Conservation (phyloP, 2,329 filamentous ascomycete genomes). For the Acephala macrosclerotiorum region DNA sequence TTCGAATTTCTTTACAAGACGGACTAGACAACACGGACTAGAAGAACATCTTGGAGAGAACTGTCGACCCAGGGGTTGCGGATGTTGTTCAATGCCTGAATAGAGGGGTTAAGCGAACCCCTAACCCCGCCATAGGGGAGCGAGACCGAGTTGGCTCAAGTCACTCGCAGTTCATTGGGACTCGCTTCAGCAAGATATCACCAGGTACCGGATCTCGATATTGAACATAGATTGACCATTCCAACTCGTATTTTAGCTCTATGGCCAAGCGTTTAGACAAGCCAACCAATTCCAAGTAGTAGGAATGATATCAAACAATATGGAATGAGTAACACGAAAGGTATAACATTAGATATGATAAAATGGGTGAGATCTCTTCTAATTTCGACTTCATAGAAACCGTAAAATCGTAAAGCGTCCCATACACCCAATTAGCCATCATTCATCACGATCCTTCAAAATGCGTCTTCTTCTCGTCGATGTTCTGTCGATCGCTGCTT, state of each 20-base stretch:
- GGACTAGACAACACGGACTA: neutral
- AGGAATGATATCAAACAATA: no score
- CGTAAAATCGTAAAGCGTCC: no score
- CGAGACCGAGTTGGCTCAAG: neutral
- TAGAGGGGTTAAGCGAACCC: neutral
- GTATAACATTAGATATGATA: no score
- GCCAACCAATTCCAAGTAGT: no score
- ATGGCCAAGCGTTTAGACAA: neutral
- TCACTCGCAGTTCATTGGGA: neutral
- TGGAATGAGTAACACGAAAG: no score
- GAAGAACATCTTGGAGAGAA: neutral
- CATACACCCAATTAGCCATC: no score
- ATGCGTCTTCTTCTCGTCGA: neutral
- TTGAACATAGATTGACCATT: neutral
- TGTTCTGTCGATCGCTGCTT: neutral
- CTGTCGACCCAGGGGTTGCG: neutral
- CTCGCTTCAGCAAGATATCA: neutral
- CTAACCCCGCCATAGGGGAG: neutral
- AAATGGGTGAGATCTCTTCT: no score
- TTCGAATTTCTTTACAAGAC: no score
- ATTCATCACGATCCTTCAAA: no score
- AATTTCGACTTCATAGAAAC: no score
- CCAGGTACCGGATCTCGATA: neutral
- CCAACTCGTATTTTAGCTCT: neutral
- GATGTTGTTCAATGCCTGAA: neutral